phyloP scores from a whole-genome alignment of 2,329 filamentous ascomycete species.

The Neonectria neomacrospora region DNA sequence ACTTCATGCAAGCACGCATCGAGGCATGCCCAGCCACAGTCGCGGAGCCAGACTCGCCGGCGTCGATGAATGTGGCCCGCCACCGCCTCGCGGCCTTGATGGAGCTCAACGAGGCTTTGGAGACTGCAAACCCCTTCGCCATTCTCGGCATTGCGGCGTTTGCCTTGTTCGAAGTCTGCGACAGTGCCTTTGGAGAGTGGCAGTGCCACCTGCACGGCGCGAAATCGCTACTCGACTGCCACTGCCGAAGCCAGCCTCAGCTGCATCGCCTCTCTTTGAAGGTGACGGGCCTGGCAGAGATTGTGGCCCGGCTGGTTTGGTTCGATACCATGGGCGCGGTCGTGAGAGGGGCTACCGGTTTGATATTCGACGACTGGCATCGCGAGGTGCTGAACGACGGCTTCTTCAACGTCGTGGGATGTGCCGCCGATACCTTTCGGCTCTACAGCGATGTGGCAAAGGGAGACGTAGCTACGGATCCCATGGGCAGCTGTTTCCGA shows the following conservation, averaged over 20 bases:
- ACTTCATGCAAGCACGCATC: conserved; percentile 43
- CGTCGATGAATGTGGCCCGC: conserved; percentile 33
- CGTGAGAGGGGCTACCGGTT: conserved; percentile 29
- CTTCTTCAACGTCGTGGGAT: conserved; percentile 53
- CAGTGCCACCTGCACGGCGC: conserved; percentile 54
- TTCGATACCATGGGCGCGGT: conserved; percentile 52
- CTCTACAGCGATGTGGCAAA: conserved; percentile 50
- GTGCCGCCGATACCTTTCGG: conserved; percentile 51
- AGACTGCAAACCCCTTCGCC: conserved; percentile 53
- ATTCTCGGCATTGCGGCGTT: conserved; percentile 57
- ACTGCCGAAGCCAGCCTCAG: conserved; percentile 50
- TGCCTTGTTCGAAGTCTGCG: conserved; percentile 57
- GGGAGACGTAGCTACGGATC: conserved; percentile 20
- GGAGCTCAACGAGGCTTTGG: conserved; percentile 52
- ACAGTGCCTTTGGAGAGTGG: conserved; percentile 54
- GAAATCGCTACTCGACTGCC: conserved; percentile 53
- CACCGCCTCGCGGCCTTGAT: conserved; percentile 49
- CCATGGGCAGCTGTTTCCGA: conserved; percentile 33
- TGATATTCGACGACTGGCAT: conserved; percentile 56
- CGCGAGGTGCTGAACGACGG: conserved; percentile 46
- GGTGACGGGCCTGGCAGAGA: conserved; percentile 51
- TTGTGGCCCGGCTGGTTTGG: conserved; percentile 54
- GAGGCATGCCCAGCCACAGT: conserved; percentile 22
- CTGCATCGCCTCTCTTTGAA: conserved; percentile 47
- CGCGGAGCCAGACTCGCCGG: conserved; percentile 15